Evolutionary conservation across 441 rosid species (phyloP), one percentile per base, ranked within the genome.

Genomic region (Gossypium aridum): DNA sequence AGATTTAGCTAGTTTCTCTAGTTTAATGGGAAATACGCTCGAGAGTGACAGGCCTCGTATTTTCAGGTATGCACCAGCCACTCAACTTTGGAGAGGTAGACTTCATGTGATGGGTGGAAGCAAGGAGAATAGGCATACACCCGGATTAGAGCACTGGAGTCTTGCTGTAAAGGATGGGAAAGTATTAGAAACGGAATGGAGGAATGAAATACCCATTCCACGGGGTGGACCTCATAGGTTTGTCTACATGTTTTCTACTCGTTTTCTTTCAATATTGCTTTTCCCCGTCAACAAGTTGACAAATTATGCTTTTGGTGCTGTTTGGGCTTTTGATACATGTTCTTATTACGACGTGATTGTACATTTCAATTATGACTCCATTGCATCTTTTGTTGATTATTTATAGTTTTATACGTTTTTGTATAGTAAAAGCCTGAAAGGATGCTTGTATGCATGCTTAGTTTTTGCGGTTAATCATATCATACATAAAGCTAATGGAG

Each of bases 81-180:
- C 98, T 79, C 93, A 89, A 80, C 87, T 92, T 28, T 94, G 97
- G 99, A 91, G 90, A 86, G 98, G 99, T 23, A 89, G 99, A 83
- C 97, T 94, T 75, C 99, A 92, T 67, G 99, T 94, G 79, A 94
- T 94, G 99, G 98, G 97, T 79, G 99, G 99, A 64, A 92, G 99
- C 86, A 91, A 88, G 82, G 98, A 92, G 84, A 91, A 94, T 70
- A 82, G 99, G 56, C 83, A 88, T 83, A 91, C 94, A 53, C 98
- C 98, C 34, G 96, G 82, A 28, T 54, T 94, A 77, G 98, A 92
- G 75, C 98, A 94, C 70, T 94, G 98, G 97, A 94, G 97, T 71
- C 86, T 94, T 62, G 92, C 94, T 13, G 97, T 94, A 3, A 90
- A 86, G 79, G 92, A 90, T 81, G 98, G 99, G 69, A 87, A 87